Evolutionary conservation across 1,139 yeast species (phyloP).

Genomic region (Martiniozyma asiatica): DNA sequence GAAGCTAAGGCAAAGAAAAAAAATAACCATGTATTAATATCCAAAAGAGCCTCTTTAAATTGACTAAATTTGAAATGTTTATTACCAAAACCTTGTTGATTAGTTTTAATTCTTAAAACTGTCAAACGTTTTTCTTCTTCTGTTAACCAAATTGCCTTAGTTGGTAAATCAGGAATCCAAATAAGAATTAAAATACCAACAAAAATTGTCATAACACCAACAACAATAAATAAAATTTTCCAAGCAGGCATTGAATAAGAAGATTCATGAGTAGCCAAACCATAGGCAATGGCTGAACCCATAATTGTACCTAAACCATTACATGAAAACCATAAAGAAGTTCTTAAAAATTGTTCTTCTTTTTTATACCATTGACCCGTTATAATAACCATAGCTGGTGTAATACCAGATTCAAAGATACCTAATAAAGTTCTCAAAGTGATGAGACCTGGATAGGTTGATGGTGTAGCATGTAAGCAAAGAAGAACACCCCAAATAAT

Average conservation of each 20-base stretch:
- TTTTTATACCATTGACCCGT: slow-evolving; percentile 44
- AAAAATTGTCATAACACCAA: slow-evolving; percentile 35
- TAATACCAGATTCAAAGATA: slow-evolving; percentile 33
- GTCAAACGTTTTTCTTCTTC: slow-evolving; percentile 26
- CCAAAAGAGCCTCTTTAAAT: slow-evolving; percentile 32
- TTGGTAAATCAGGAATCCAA: slow-evolving; percentile 30
- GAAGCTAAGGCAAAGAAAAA: slow-evolving; percentile 22
- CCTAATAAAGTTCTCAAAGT: slow-evolving; percentile 36
- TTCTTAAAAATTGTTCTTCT: slow-evolving; percentile 37
- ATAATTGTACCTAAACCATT: slow-evolving; percentile 37
- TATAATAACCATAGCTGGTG: slow-evolving; percentile 42
- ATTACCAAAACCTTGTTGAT: slow-evolving; percentile 37
- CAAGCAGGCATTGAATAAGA: slow-evolving; percentile 31
- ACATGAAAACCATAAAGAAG: slow-evolving; percentile 37
- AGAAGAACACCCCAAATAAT: slow-evolving; percentile 37
- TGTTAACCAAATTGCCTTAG: slow-evolving; percentile 30
- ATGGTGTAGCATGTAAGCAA: slow-evolving; percentile 30
- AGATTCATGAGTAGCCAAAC: slow-evolving; percentile 24
- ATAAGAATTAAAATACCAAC: slow-evolving; percentile 31
- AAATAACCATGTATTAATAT: slow-evolving; percentile 31
- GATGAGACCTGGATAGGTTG: slow-evolving; percentile 27
- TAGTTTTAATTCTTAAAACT: slow-evolving; percentile 26
- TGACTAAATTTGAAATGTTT: slow-evolving; percentile 31
- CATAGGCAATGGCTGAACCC: slow-evolving; percentile 41
- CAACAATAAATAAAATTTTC: slow-evolving; percentile 35